Base-by-base conservation (phyloP, 805 yeast genomes). In the Alloascoidea africana region DNA sequence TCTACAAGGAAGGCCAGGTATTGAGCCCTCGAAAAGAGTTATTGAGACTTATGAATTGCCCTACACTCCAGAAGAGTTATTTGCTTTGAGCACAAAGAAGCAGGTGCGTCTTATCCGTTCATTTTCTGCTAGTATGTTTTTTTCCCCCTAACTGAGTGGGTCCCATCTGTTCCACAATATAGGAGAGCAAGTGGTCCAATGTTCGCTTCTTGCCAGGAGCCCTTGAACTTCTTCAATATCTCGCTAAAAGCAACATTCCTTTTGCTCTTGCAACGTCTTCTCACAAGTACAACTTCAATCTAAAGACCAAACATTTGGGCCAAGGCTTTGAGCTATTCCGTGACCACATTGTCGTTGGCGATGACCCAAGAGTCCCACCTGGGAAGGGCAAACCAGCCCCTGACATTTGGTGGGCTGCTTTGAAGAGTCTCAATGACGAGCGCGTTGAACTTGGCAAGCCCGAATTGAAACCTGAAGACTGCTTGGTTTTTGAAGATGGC, bases 361-460 rank as follows among this genome's bases (percentile, higher is more conserved):
- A 91, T 59, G 91, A 91, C 51, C 62, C 72, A 27, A 68, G 94
- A 34, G 73, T 91, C 40, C 82, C 89, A 2, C 64, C 62, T 13
- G 97, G 96, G 3, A 68, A 77, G 44, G 97, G 98, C 4, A 91
- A 91, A 54, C 99, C 99, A 11, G 64, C 65, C 41, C 98, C 98
- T 2, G 93, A 87, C 53, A 86, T 91, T 44, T 91, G 94, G 93
- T 71, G 72, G 44, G 66, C 76, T 3, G 94, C 96, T 34, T 66
- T 91, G 42, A 70, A 64, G 14, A 67, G 77, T 11, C 48, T 91
- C 39, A 91, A 91, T 53, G 48, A 51, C 16, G 70, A 70, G 34
- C 65, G 76, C 37, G 47, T 52, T 8, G 54, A 53, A 2, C 48
- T 56, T 2, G 69, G 65, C 2, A 53, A 59, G 17, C 62, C 54